A percentile compares a stretch with the other conserved stretches of the same genome.
These are phyloP conservation scores for Saccharomycopsis guyanensis DNA, from an alignment of 805 yeast genomes.

Conservation along the genomic window DNA sequence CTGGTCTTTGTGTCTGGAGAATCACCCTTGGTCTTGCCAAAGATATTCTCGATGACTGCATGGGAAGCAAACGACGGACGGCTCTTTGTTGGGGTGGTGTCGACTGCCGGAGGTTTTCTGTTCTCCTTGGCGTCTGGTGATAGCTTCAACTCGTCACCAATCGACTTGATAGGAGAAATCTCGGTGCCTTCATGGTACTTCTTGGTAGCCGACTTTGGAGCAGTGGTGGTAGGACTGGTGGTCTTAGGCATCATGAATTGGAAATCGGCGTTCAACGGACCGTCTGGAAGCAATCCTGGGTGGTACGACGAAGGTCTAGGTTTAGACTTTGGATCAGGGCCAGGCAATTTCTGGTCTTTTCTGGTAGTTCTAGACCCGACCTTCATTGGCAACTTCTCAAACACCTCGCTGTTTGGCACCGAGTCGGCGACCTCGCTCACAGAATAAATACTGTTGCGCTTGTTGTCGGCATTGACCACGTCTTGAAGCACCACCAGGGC, in stretches of 20 bases:
- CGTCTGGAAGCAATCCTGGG: constrained; percentile 43
- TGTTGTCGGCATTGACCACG: constrained; percentile 53
- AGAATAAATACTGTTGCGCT: constrained; percentile 14
- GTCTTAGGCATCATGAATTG: constrained; percentile 27
- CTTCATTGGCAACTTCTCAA: background rate
- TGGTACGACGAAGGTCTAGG: constrained; percentile 84
- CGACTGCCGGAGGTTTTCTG: background rate
- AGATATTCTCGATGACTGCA: constrained; percentile 15
- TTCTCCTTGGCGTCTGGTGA: background rate
- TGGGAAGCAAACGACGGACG: constrained; percentile 11
- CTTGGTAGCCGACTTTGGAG: constrained; percentile 28
- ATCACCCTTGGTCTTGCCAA: background rate
- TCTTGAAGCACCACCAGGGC: constrained; percentile 69
- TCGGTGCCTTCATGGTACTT: background rate
- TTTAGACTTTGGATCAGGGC: constrained; percentile 44
- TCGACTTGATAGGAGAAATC: constrained; percentile 5
- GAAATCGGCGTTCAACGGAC: constrained; percentile 23
- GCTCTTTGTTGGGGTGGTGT: background rate
- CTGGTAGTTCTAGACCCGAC: constrained; percentile 12
- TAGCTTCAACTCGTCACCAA: background rate
- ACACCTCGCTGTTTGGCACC: background rate
- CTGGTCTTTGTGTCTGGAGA: no score
- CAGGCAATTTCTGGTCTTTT: constrained; percentile 25
- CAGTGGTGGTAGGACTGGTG: constrained; percentile 31
- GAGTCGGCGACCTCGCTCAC: constrained; percentile 7